These are phyloP conservation scores for Tillandsia leiboldiana DNA, from an alignment of 176 grass and related monocot species.

Conservation along the genomic window DNA sequence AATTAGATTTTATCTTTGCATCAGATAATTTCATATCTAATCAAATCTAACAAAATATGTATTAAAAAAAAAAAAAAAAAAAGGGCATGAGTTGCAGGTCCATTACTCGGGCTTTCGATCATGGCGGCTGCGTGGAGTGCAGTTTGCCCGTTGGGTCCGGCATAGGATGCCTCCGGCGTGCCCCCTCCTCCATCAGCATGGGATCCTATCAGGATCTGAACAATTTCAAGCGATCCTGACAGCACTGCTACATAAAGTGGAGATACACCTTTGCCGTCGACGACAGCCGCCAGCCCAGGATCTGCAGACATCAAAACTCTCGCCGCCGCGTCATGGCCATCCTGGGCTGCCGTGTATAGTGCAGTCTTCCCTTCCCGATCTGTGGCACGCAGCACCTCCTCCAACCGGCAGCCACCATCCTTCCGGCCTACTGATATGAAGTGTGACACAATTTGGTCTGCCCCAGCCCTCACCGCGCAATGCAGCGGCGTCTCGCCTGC, in stretches of 20 bases:
- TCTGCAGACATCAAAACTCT: neutral
- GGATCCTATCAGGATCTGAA: neutral
- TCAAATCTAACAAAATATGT: neutral
- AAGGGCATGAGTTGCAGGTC: neutral
- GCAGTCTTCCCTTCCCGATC: constrained; percentile 18
- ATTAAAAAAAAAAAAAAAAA: neutral
- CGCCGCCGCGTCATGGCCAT: neutral
- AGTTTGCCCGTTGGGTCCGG: constrained; percentile 15
- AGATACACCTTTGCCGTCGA: neutral
- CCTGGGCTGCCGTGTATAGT: constrained; percentile 4
- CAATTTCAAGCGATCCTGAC: neutral
- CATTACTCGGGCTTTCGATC: too few relatives aligned
- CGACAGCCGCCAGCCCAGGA: neutral
- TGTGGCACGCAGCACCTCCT: neutral
- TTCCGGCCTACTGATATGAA: neutral
- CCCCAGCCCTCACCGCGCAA: constrained; percentile 12
- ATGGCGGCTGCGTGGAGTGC: constrained; percentile 23
- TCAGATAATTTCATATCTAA: neutral
- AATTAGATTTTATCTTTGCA: too few relatives aligned
- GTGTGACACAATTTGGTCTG: neutral
- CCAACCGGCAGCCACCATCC: neutral
- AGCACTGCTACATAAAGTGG: constrained; percentile 10
- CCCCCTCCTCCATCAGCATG: neutral
- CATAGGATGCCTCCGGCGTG: neutral
- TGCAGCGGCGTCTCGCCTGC: constrained; percentile 23